Evolutionary conservation across 768 basidiomycete genomes (phyloP).

Genomic region (Russula brevipes): DNA sequence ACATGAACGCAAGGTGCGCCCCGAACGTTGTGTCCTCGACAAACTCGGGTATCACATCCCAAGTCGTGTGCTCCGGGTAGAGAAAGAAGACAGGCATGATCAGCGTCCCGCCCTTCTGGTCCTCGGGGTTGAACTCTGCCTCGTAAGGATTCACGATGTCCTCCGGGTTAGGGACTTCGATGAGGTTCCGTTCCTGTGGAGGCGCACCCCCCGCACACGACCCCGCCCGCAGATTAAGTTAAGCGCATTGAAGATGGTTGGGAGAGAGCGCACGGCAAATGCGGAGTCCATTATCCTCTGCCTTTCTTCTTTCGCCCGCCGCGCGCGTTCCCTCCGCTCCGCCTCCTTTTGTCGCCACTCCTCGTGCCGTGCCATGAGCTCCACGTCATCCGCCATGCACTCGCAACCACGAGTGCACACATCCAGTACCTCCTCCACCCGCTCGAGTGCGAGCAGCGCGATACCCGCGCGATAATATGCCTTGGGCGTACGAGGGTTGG

Average conservation of each 20-base stretch:
- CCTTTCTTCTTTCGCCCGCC: conserved; percentile 49
- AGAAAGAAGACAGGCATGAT: conserved; percentile 88
- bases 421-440: conserved; percentile 78
- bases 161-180: conserved; percentile 49
- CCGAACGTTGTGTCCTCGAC: conserved; percentile 79
- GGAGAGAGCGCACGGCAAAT: conserved; percentile 49
- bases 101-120: conserved; percentile 52
- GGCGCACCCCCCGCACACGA: neutral
- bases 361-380: conserved; percentile 44
- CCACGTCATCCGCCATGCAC: conserved; percentile 53
- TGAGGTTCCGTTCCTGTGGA: conserved; percentile 66
- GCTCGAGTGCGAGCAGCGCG: conserved; percentile 69
- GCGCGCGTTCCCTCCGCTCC: conserved; percentile 47
- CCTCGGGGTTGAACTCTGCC: conserved; percentile 65
- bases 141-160: conserved; percentile 50
- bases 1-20: conserved; percentile 75
- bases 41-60: conserved; percentile 85
- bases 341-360: conserved; percentile 48
- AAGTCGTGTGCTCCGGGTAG: conserved; percentile 84
- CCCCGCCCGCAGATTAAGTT: too few species aligned
- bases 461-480: conserved; percentile 81
- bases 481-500: conserved; percentile 69
- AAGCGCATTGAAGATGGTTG: neutral
- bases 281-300: conserved; percentile 47
- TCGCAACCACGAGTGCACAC: conserved; percentile 65